Evolutionary conservation across 2,329 filamentous ascomycete genomes (phyloP).

Genomic region (Paecilomyces dactylethromorphus): DNA sequence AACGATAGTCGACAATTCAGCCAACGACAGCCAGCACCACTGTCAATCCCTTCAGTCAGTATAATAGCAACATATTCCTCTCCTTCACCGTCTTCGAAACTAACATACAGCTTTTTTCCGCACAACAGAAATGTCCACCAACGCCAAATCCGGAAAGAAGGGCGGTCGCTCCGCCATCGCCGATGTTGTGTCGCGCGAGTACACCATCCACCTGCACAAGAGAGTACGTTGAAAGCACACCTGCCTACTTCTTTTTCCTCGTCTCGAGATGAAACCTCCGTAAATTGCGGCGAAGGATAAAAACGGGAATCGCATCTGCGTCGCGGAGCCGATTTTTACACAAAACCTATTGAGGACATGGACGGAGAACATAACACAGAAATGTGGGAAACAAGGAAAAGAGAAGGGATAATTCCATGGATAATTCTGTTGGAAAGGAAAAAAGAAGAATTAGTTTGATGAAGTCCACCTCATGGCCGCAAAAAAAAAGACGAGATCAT

Average conservation of each 20-base stretch:
- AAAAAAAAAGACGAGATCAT: constrained; percentile 14
- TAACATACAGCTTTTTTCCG: constrained; percentile 11
- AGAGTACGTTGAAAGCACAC: constrained; percentile 62
- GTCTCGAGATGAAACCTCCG: neutral
- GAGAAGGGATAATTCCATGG: constrained; percentile 5
- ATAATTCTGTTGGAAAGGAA: constrained; percentile 14
- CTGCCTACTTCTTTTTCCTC: neutral
- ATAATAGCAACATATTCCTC: neutral
- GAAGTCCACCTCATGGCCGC: constrained; percentile 58
- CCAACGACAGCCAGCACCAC: constrained; percentile 30
- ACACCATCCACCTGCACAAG: constrained; percentile 99
- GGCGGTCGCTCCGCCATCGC: constrained; percentile 83
- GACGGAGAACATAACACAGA: constrained; percentile 26
- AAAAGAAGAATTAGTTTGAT: constrained; percentile 57
- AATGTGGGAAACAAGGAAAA: constrained; percentile 4
- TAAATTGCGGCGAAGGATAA: neutral
- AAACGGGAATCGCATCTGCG: constrained; percentile 2
- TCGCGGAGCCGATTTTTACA: neutral
- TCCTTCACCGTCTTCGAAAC: constrained; percentile 12
- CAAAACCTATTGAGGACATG: constrained; percentile 13
- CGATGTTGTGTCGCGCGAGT: constrained; percentile 98
- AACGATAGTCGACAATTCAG: constrained; percentile 28
- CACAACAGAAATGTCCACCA: constrained; percentile 57
- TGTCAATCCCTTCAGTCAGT: constrained; percentile 30
- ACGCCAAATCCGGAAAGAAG: constrained; percentile 62